These are phyloP conservation scores for Clonostachys chloroleuca DNA, from an alignment of 2,329 filamentous ascomycete species.

Conservation along the genomic window DNA sequence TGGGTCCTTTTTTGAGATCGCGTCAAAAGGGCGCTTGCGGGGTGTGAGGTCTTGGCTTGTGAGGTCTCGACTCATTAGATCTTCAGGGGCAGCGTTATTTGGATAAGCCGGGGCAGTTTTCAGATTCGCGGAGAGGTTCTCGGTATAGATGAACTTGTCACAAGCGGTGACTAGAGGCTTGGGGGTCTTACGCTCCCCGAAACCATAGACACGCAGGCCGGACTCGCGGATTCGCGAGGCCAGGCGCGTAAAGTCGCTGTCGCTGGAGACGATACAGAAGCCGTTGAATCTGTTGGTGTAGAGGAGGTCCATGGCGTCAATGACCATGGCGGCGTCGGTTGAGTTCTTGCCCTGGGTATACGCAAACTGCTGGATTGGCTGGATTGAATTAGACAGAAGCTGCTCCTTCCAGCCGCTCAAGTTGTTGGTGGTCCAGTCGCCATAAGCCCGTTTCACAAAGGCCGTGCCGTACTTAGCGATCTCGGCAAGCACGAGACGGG, in stretches of 20 bases:
- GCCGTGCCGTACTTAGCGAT: constrained; percentile 16
- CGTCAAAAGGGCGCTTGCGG: too few species aligned
- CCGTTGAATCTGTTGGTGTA: constrained; percentile 21
- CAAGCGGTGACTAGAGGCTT: constrained; percentile 21
- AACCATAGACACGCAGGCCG: constrained; percentile 20
- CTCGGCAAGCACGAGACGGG: too few species aligned
- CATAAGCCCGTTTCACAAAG: constrained; percentile 22
- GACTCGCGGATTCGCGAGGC: constrained; percentile 24
- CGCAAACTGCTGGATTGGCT: constrained; percentile 27
- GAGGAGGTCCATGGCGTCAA: constrained; percentile 29
- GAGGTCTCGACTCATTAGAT: too few species aligned
- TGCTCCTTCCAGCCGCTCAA: constrained; percentile 20
- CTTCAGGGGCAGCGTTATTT: too few species aligned
- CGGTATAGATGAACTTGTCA: constrained; percentile 23
- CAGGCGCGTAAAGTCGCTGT: constrained; percentile 27
- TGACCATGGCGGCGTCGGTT: constrained; percentile 26
- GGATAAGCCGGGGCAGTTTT: too few species aligned
- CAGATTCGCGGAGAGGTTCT: constrained; percentile 7
- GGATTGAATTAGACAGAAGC: constrained; percentile 22
- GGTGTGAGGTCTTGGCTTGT: too few species aligned
- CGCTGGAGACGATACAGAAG: constrained; percentile 25
- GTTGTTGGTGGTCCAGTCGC: constrained; percentile 21
- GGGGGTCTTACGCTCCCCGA: constrained; percentile 21
- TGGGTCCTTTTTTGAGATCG: too few species aligned
- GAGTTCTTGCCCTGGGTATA: constrained; percentile 27